These are phyloP conservation scores for Rhodotorula glutinis DNA, from an alignment of 1,284 basidiomycete genomes.

Conservation along the genomic window DNA sequence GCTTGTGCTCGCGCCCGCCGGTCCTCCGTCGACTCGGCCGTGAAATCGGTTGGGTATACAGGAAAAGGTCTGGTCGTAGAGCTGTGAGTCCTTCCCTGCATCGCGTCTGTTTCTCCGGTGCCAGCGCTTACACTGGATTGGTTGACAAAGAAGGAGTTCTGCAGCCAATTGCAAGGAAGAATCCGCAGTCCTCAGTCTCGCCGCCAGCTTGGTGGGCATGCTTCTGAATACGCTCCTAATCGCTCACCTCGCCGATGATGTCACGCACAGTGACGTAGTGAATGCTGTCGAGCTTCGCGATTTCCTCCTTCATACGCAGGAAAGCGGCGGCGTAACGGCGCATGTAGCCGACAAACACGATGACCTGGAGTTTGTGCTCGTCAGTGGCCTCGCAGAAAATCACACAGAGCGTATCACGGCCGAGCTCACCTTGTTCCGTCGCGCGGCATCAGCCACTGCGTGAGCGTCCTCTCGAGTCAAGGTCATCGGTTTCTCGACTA, in stretches of 20 bases:
- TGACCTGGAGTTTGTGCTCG: too few relatives aligned
- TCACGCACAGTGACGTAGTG: slow-evolving; percentile 50
- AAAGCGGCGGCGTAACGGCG: slow-evolving; percentile 50
- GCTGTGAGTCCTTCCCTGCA: not conserved
- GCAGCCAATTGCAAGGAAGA: not conserved
- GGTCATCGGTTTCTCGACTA: slow-evolving; percentile 50
- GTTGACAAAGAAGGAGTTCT: slow-evolving; percentile 50
- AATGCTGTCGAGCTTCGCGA: slow-evolving; percentile 45
- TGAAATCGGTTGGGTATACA: slow-evolving; percentile 45
- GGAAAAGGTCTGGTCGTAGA: slow-evolving; percentile 41
- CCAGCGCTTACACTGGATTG: slow-evolving; percentile 45
- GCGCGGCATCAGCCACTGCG: slow-evolving; percentile 44
- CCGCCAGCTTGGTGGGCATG: too few relatives aligned
- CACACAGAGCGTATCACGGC: too few relatives aligned
- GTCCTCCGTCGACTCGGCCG: slow-evolving; percentile 36
- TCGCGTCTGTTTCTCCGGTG: too few relatives aligned
- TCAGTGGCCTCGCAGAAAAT: too few relatives aligned
- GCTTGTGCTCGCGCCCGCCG: slow-evolving; percentile 17
- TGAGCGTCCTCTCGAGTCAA: slow-evolving; percentile 45
- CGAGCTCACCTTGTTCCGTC: slow-evolving; percentile 34
- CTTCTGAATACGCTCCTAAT: too few relatives aligned
- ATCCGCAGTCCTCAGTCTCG: too few relatives aligned
- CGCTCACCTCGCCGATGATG: slow-evolving; percentile 50
- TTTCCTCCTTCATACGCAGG: slow-evolving; percentile 46
- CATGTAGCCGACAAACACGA: slow-evolving; percentile 51